Base-by-base conservation (phyloP, 345 rosid species). In the Cardamine resedifolia region DNA sequence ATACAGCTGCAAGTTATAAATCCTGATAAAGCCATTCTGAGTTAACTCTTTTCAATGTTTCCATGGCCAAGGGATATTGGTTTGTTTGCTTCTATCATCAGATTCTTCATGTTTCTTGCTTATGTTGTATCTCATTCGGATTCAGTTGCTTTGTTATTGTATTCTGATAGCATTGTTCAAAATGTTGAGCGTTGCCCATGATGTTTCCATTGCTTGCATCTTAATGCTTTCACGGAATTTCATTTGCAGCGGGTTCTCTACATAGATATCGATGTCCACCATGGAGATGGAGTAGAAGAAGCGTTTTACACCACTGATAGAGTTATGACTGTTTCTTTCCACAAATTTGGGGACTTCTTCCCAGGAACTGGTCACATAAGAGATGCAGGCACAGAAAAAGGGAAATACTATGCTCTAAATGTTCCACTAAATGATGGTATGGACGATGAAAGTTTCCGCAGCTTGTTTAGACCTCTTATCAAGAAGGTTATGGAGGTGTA, bases 281-380 rank as follows among this genome's bases (percentile, higher is more conserved):
- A 95, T 51, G 99, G 99, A 39, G 99, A 95, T 64, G 99, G 99
- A 30, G 99, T 95, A 12, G 99, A 95, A 73, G 99, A 95, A 78
- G 99, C 99, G 48, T 95, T 95, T 78, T 95, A 88, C 71, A 87
- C 97, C 15, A 95, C 99, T n/a, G 99, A 95, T 80, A 90, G 99
- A 83, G 99, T 95, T 27, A 95, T 95, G 99, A 95, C 97, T 3
- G 98, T 95, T 60, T 95, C 99, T 58, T 95, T 95, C 70, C 99
- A 95, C 78, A 91, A 95, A 76, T 95, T 80, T 74, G 99, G 99
- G 44, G 99, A 95, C 72, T 95, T 87, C 83, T 95, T 95, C 80
- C 99, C 99, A 0, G 99, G 99, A 38, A 88, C 92, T 19, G 98
- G 99, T 31, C 97, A 90, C 77, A 86, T 95, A 69, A 85, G 80